A percentile compares a stretch with the other conserved stretches of the same genome.
Conservation (phyloP, 805 yeast genomes). For the Lachancea sp. region DNA sequence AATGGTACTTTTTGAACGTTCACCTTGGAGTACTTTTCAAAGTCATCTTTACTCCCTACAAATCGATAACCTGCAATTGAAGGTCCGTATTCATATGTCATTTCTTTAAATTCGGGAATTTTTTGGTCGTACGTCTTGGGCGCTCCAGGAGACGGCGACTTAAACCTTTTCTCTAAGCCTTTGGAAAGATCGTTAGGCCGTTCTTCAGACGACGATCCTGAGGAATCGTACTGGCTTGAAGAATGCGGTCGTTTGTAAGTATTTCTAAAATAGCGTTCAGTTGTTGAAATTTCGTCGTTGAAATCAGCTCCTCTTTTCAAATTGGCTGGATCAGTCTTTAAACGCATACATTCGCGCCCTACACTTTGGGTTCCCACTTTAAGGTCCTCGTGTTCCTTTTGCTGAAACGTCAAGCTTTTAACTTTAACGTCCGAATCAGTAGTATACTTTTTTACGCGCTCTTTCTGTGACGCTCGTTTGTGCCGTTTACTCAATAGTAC, state of each 20-base stretch:
- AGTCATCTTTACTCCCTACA: constrained; percentile 5
- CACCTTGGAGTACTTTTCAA: background rate
- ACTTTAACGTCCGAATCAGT: too few species aligned
- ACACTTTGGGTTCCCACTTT: background rate
- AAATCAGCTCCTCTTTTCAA: too few species aligned
- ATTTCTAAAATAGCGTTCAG: too few species aligned
- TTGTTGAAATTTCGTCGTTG: too few species aligned
- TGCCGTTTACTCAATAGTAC: background rate
- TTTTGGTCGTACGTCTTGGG: background rate
- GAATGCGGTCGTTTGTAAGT: background rate
- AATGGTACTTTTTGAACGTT: background rate
- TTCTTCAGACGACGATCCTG: too few species aligned
- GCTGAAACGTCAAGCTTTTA: too few species aligned
- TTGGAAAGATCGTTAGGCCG: too few species aligned
- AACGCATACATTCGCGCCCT: too few species aligned
- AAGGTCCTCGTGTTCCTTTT: background rate
- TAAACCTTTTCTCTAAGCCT: background rate
- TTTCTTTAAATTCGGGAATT: background rate
- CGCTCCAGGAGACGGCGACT: too few species aligned
- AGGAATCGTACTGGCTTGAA: background rate
- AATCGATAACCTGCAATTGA: constrained; percentile 8
- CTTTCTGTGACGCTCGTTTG: background rate
- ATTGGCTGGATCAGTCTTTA: too few species aligned
- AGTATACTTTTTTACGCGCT: background rate
- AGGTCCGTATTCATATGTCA: constrained; percentile 8